phyloP scores from a whole-genome alignment of 306 rosid species.

The Lotus japonicus region DNA sequence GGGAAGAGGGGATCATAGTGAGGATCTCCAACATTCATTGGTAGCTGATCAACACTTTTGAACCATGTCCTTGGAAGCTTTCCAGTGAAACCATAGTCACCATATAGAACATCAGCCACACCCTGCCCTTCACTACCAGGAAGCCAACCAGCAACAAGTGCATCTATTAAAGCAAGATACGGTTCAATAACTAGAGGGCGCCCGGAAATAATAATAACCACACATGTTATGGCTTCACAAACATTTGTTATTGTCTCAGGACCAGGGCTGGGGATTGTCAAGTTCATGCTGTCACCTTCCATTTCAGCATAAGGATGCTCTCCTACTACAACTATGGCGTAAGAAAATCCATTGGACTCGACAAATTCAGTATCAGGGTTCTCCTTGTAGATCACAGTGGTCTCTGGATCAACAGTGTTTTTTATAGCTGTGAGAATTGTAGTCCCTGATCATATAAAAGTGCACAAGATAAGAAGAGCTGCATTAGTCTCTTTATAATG shows the following conservation, averaged over 20 bases:
- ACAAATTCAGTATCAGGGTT: constrained; percentile 35
- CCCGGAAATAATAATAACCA: constrained; percentile 39
- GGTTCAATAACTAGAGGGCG: constrained; percentile 47
- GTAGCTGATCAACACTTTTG: constrained; percentile 42
- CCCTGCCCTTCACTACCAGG: constrained; percentile 54
- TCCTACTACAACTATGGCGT: constrained; percentile 42
- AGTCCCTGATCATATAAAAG: constrained; percentile 29
- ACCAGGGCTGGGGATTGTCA: constrained; percentile 34
- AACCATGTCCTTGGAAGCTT: constrained; percentile 51
- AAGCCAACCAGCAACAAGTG: constrained; percentile 44
- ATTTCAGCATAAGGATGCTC: constrained; percentile 48
- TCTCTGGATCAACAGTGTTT: constrained; percentile 29
- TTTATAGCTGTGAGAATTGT: constrained; percentile 40
- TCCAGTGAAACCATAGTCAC: constrained; percentile 45
- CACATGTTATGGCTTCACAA: constrained; percentile 36
- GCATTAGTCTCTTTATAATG: background rate
- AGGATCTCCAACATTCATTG: constrained; percentile 47
- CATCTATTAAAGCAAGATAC: constrained; percentile 26
- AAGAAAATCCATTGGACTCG: constrained; percentile 34
- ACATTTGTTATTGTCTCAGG: constrained; percentile 35
- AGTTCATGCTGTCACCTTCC: constrained; percentile 34
- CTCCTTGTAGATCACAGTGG: constrained; percentile 36
- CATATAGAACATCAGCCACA: constrained; percentile 41
- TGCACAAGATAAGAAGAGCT: background rate
- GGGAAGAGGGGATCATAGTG: constrained; percentile 49